These are phyloP conservation scores for Thozetella sp. DNA, from an alignment of 495 filamentous ascomycete genomes.

Conservation along the genomic window DNA sequence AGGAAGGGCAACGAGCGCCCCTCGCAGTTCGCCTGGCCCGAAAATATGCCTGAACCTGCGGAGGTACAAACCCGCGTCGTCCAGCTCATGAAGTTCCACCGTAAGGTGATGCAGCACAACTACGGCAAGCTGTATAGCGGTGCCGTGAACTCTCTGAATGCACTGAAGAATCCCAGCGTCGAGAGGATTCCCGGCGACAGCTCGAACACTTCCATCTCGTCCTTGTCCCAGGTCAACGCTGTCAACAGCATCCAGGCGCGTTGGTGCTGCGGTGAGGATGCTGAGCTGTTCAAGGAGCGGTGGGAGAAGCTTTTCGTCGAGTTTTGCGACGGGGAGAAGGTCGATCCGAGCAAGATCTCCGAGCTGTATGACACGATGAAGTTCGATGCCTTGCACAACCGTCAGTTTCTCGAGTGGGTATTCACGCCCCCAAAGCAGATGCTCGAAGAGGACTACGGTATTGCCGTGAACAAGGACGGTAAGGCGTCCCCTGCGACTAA, in stretches of 20 bases:
- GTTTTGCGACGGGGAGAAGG: constrained; percentile 95
- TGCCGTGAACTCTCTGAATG: constrained; percentile 59
- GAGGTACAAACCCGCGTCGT: constrained; percentile 90
- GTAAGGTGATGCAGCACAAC: constrained; percentile 90
- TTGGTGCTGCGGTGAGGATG: constrained; percentile 96
- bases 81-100: constrained; percentile 96
- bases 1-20: constrained; percentile 86
- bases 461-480: constrained; percentile 34
- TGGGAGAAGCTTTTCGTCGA: constrained; percentile 99
- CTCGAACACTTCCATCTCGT: constrained; percentile 37
- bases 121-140: constrained; percentile 73
- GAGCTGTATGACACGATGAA: constrained; percentile 99
- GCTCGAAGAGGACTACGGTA: constrained; percentile 63
- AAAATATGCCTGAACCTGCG: constrained; percentile 88
- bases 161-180: constrained; percentile 43
- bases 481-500: constrained; percentile 28
- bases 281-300: constrained; percentile 90
- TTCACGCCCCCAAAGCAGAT: constrained; percentile 80
- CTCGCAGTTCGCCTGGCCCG: constrained; percentile 96
- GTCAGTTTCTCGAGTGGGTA: constrained; percentile 96
- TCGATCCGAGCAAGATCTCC: constrained; percentile 96
- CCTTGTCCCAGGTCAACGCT: constrained; percentile 59
- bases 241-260: constrained; percentile 76
- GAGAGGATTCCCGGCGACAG: constrained; percentile 38
- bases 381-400: constrained; percentile 96